Evolutionary conservation across 768 basidiomycete species (phyloP), one percentile per base, ranked within the genome.

Genomic region (Suillus paluster): DNA sequence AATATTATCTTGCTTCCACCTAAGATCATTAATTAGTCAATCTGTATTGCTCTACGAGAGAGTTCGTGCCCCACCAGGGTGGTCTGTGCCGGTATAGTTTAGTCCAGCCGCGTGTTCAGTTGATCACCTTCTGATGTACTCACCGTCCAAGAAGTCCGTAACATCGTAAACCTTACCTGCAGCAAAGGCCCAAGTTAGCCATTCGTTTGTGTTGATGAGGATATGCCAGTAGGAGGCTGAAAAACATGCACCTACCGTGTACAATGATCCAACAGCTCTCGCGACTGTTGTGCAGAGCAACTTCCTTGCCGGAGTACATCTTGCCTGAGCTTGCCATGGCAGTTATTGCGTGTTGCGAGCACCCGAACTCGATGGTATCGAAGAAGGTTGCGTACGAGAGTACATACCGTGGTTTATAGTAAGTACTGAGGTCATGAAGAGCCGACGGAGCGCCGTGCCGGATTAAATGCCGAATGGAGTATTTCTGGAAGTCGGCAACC

Each of bases 1-100:
- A 94, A 72, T 57, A 94, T 88, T 68, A 94, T 92, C 70, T 85
- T 88, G 69, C 86, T 86, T 8, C 92, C 92, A 45, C 92, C 91
- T 81, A 60, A 53, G 59, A 67, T 59, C 68, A 39, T 71, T 64
- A 17, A 68, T 59, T 64, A 58, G 67, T 65, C 38, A 54, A 61
- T 34, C 62, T 68, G 66, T 49, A 49, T 54, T 34, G 39, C 23
- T 48, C 15, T 5, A 62, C 25, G 23, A 41, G 19, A 42, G 17
- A 10, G 17, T 19, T 27, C 2, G 9, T 38, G 8, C 25, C 10
- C 38, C 54, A 59, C 60, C 54, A 23, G 33, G 54, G 38, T 55
- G 54, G 54, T 55, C 54, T 55, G 11, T 19, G 11, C 2, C 6
- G 7, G 21, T n/a, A 34, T 14, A 45, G 59, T 76, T n/a, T 46